Evolutionary conservation across 1,284 basidiomycete species (phyloP).

Genomic region (Irpex lacteus): DNA sequence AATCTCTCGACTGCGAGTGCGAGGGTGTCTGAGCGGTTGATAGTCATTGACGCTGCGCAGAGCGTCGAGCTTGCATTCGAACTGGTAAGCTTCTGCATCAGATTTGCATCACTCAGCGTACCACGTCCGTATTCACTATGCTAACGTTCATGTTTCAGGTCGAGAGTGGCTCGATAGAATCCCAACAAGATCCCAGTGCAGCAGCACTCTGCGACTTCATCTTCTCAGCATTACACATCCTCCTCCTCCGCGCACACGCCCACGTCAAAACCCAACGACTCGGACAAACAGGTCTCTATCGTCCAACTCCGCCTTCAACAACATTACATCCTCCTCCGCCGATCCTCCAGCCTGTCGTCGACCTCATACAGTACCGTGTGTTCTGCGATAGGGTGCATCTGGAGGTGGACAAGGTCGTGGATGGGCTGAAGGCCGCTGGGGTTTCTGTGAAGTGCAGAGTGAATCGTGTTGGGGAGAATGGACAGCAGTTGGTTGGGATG

Average conservation of each 20-base stretch:
- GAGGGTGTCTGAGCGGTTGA: constrained; percentile 70
- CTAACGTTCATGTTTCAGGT: constrained; percentile 20
- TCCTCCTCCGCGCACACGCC: constrained; percentile 63
- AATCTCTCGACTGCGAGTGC: constrained; percentile 69
- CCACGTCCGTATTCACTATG: too few relatives aligned
- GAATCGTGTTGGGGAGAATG: constrained; percentile 64
- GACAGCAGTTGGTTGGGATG: constrained; percentile 50
- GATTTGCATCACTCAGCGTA: not conserved
- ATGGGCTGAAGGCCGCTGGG: constrained; percentile 48
- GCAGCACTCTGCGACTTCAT: constrained; percentile 66
- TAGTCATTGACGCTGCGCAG: constrained; percentile 70
- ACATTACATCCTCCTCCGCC: constrained; percentile 28
- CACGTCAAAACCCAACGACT: constrained; percentile 50
- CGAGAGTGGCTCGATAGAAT: constrained; percentile 18
- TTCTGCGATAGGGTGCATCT: constrained; percentile 62
- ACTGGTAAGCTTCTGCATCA: constrained; percentile 44
- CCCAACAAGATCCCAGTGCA: constrained; percentile 8
- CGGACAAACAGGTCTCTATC: constrained; percentile 30
- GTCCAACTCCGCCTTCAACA: constrained; percentile 28
- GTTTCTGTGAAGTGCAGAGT: constrained; percentile 59
- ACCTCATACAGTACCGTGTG: constrained; percentile 71
- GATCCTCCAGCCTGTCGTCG: constrained; percentile 64
- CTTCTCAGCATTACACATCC: constrained; percentile 56
- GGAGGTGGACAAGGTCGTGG: constrained; percentile 52
- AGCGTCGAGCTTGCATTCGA: constrained; percentile 68